Percentiles rank a stretch among this genome's conserved stretches.
These are phyloP conservation scores for Diaporthe vaccinii DNA, from an alignment of 2,329 filamentous ascomycete species.

Conservation along the genomic window DNA sequence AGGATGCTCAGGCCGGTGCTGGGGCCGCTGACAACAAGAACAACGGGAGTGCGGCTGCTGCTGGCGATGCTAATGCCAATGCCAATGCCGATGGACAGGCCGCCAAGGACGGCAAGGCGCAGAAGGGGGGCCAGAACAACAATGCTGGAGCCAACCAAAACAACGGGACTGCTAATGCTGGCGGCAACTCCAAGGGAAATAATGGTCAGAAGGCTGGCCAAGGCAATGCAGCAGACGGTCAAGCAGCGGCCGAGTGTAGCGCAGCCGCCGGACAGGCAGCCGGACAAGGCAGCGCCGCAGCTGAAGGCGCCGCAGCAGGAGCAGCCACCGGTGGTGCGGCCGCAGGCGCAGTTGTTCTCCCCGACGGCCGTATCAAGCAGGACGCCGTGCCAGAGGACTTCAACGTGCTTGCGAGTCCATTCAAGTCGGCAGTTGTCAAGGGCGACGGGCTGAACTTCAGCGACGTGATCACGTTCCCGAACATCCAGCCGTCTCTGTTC, in stretches of 20 bases:
- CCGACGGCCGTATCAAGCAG: constrained; percentile 43
- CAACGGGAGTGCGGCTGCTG: not conserved
- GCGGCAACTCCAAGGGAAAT: not conserved
- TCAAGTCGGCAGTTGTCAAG: constrained; percentile 47
- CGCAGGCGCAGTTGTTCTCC: constrained; percentile 37
- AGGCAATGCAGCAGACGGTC: not conserved
- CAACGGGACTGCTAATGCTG: not conserved
- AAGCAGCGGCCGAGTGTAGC: constrained; percentile 8
- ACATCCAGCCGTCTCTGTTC: constrained; percentile 40
- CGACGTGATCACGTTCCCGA: constrained; percentile 41
- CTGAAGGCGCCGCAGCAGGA: not conserved
- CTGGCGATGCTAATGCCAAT: not conserved
- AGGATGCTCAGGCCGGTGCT: not conserved
- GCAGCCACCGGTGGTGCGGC: not conserved
- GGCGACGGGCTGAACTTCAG: constrained; percentile 44
- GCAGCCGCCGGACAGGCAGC: not conserved
- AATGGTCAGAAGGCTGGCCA: not conserved
- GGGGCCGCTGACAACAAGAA: not conserved
- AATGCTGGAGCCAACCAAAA: not conserved
- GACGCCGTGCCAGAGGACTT: constrained; percentile 42
- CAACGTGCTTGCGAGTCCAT: constrained; percentile 44
- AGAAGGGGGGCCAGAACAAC: not conserved
- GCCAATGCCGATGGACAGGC: not conserved
- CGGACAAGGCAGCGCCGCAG: not conserved
- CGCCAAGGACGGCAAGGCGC: not conserved